Evolutionary conservation across 1,139 yeast genomes (phyloP).

Genomic region (Geotrichum phurueaensis): DNA sequence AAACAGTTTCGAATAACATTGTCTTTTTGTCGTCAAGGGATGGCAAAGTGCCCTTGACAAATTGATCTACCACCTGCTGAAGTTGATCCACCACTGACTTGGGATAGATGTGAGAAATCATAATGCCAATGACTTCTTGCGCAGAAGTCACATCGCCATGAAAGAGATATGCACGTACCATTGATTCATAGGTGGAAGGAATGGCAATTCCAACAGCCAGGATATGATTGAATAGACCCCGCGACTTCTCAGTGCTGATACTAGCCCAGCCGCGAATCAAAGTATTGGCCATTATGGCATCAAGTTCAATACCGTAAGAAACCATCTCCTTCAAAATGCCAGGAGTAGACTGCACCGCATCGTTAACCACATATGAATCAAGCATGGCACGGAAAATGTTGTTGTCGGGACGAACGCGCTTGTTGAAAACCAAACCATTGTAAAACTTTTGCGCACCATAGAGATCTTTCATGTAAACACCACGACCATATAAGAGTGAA

Average conservation of each 20-base stretch:
- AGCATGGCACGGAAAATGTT: conserved; percentile 38
- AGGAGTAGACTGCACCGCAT: conserved; percentile 30
- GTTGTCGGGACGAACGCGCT: conserved; percentile 36
- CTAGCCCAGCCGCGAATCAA: conserved; percentile 39
- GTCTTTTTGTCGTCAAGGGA: conserved; percentile 7
- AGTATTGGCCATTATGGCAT: conserved; percentile 36
- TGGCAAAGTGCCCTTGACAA: background rate
- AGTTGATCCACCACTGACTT: conserved; percentile 29
- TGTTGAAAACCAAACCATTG: conserved; percentile 27
- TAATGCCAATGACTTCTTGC: conserved; percentile 25
- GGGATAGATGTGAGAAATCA: conserved; percentile 31
- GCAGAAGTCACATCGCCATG: conserved; percentile 29
- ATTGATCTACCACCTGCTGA: conserved; percentile 20
- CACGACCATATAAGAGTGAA: conserved; percentile 38
- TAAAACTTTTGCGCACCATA: conserved; percentile 36
- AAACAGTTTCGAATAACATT: conserved; percentile 12
- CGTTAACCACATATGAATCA: conserved; percentile 37
- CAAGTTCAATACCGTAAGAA: conserved; percentile 32
- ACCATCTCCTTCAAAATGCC: conserved; percentile 36
- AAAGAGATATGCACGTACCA: conserved; percentile 34
- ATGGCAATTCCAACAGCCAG: conserved; percentile 30
- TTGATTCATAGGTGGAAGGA: conserved; percentile 37
- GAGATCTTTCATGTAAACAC: conserved; percentile 35
- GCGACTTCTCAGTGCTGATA: conserved; percentile 30
- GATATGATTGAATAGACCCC: conserved; percentile 33